phyloP scores from a whole-genome alignment of 1,139 yeast genomes.

The Scheffersomyces illinoinensis region DNA sequence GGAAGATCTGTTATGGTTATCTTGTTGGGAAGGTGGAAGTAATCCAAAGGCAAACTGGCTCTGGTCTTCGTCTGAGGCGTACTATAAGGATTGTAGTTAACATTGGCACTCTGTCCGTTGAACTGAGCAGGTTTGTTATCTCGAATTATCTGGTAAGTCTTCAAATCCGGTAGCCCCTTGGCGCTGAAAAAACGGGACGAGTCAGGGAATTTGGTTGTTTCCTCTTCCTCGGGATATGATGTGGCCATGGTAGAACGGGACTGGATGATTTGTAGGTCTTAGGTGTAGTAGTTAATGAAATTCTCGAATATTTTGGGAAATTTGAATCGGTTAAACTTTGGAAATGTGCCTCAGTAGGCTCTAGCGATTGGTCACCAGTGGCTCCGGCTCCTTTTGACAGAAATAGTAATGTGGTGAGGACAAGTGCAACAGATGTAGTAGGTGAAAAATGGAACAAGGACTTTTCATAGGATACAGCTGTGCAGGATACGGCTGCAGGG shows the following conservation, averaged over 20 bases:
- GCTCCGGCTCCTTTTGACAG: background rate
- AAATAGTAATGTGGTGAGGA: background rate
- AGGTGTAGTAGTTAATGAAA: background rate
- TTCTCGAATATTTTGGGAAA: background rate
- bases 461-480: background rate
- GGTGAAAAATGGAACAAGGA: background rate
- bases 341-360: background rate
- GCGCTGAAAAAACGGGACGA: constrained; percentile 37
- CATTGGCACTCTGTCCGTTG: constrained; percentile 30
- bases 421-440: background rate
- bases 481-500: background rate
- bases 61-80: constrained; percentile 45
- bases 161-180: constrained; percentile 28
- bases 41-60: constrained; percentile 38
- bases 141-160: constrained; percentile 19
- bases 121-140: constrained; percentile 22
- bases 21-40: constrained; percentile 30
- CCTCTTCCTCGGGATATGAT: constrained; percentile 12
- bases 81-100: constrained; percentile 44
- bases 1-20: constrained; percentile 25
- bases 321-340: background rate
- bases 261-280: background rate
- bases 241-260: background rate
- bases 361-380: background rate
- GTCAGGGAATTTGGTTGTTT: constrained; percentile 27